These are phyloP conservation scores for Yamadazyma dushanensis DNA, from an alignment of 1,139 yeast species.

Conservation along the genomic window DNA sequence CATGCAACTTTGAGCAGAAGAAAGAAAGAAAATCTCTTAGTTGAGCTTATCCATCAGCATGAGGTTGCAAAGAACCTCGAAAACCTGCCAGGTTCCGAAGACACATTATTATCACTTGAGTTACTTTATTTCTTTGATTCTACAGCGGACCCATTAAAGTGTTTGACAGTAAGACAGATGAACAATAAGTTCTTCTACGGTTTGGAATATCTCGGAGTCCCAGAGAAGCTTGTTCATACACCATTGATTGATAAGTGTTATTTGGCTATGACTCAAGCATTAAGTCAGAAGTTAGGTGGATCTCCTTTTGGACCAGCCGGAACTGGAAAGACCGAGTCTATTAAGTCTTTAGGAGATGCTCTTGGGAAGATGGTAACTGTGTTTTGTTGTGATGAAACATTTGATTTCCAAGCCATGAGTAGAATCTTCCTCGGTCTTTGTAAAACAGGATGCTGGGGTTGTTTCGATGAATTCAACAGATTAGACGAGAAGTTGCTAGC, in stretches of 20 bases:
- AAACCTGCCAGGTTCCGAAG: background rate
- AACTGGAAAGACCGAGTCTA: constrained; percentile 92
- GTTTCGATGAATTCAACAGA: constrained; percentile 94
- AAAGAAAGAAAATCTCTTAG: constrained; percentile 58
- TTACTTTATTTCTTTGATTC: constrained; percentile 49
- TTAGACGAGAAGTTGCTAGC: constrained; percentile 71
- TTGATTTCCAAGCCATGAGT: constrained; percentile 80
- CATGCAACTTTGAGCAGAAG: constrained; percentile 32
- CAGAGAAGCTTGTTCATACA: constrained; percentile 75
- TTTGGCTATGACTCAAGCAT: constrained; percentile 71
- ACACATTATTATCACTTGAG: constrained; percentile 22
- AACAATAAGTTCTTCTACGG: constrained; percentile 62
- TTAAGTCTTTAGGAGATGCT: constrained; percentile 79
- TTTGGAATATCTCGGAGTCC: constrained; percentile 78
- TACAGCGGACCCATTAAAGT: constrained; percentile 22
- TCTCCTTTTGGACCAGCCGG: constrained; percentile 98
- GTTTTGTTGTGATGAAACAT: constrained; percentile 88
- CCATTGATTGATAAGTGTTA: constrained; percentile 69
- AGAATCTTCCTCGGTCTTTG: constrained; percentile 81
- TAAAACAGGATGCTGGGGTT: constrained; percentile 90
- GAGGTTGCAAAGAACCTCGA: constrained; percentile 27
- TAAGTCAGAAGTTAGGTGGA: constrained; percentile 78
- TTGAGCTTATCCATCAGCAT: constrained; percentile 67
- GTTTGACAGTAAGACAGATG: constrained; percentile 56
- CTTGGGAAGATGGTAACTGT: constrained; percentile 83